Evolutionary conservation across 2,329 filamentous ascomycete species (phyloP).

Genomic region (Stagonosporopsis cucurbitacearum): DNA sequence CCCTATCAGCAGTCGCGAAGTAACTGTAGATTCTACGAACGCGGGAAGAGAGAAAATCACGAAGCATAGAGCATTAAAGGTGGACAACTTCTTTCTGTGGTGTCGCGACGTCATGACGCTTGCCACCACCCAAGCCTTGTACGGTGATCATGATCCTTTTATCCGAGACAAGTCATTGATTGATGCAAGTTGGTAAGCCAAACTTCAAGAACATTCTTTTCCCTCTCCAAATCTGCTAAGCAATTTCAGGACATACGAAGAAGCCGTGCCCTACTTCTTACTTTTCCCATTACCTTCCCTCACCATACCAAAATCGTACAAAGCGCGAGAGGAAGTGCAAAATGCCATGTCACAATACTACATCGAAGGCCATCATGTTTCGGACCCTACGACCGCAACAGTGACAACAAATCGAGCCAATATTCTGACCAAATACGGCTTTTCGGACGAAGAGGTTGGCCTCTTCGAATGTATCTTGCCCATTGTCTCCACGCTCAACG

Average conservation of each 20-base stretch:
- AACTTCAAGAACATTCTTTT: neutral
- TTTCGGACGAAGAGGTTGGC: neutral
- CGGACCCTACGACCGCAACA: neutral
- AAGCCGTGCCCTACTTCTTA: neutral
- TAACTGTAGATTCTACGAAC: neutral
- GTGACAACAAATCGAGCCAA: neutral
- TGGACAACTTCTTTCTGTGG: constrained; percentile 4
- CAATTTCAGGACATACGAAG: neutral
- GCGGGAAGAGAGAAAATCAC: neutral
- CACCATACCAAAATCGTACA: neutral
- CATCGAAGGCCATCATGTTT: neutral
- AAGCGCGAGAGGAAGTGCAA: neutral
- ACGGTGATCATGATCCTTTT: constrained; percentile 3
- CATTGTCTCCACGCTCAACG: constrained; percentile 2
- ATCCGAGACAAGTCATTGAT: neutral
- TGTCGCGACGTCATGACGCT: constrained; percentile 3
- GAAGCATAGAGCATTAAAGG: neutral
- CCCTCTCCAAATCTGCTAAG: neutral
- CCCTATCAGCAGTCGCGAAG: neutral
- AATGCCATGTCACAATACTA: neutral
- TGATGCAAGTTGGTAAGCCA: neutral
- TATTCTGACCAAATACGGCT: neutral
- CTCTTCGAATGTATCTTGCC: constrained; percentile 2
- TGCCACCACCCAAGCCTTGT: neutral
- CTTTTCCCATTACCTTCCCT: neutral